These are phyloP conservation scores for Aspergillus thermomutatus DNA, from an alignment of 2,329 filamentous ascomycete species.

Conservation along the genomic window DNA sequence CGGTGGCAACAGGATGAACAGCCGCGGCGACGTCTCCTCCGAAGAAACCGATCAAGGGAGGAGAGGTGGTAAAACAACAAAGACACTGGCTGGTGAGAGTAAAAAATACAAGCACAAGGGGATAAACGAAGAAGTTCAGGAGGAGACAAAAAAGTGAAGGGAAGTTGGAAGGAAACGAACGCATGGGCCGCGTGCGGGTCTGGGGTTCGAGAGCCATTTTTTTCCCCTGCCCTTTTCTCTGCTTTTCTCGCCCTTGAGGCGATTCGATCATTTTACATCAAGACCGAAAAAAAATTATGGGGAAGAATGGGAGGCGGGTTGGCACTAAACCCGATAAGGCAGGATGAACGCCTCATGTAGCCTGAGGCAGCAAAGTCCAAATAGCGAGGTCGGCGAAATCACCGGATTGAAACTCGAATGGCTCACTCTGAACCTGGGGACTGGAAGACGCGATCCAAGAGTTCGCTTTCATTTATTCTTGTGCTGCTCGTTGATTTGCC, in stretches of 20 bases:
- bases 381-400: not conserved
- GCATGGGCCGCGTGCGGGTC: not conserved
- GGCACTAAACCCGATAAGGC: not conserved
- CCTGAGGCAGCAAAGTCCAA: not conserved
- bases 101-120: not conserved
- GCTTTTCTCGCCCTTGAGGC: not conserved
- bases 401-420: constrained; percentile 3
- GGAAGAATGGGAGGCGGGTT: not conserved
- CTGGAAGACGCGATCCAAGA: not conserved
- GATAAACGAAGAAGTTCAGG: not conserved
- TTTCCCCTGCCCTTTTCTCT: not conserved
- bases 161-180: not conserved
- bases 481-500: not conserved
- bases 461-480: not conserved
- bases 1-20: not conserved
- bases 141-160: not conserved
- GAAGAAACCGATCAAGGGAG: not conserved
- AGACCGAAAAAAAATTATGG: not conserved
- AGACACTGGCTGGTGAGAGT: not conserved
- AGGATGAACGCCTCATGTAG: not conserved
- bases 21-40: not conserved
- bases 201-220: not conserved
- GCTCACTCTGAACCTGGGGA: not conserved
- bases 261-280: not conserved
- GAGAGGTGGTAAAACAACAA: not conserved